These are phyloP conservation scores for Deinandra increscens DNA, from an alignment of 129 eudicot species.

Conservation along the genomic window DNA sequence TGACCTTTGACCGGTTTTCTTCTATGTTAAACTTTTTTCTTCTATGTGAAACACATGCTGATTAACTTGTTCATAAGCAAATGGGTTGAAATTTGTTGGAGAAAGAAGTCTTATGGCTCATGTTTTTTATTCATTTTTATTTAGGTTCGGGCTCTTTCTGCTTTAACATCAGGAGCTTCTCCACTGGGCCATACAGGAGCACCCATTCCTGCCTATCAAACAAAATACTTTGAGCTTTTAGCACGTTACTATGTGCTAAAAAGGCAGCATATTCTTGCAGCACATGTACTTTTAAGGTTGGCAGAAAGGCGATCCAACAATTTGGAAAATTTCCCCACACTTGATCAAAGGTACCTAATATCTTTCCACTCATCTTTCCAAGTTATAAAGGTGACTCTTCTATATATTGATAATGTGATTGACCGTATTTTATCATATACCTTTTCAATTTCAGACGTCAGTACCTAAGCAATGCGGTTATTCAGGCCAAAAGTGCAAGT, in stretches of 20 bases:
- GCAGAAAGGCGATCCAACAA: slow-evolving; percentile 80
- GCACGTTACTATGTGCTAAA: slow-evolving; percentile 91
- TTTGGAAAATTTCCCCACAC: slow-evolving; percentile 54
- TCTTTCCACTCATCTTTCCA: slow-evolving; percentile 1
- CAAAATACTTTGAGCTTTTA: slow-evolving; percentile 87
- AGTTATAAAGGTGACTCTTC: not conserved
- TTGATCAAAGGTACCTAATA: slow-evolving; percentile 67
- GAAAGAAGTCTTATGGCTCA: slow-evolving; percentile 1
- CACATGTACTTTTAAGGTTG: slow-evolving; percentile 75
- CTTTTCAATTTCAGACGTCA: slow-evolving; percentile 65
- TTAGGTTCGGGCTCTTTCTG: slow-evolving; percentile 49
- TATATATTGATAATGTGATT: not conserved
- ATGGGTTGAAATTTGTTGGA: not conserved
- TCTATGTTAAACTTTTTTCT: not conserved
- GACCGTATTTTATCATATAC: not conserved
- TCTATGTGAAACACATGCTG: not conserved
- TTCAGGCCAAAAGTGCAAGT: slow-evolving; percentile 93
- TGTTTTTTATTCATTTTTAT: not conserved
- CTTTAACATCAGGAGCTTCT: slow-evolving; percentile 42
- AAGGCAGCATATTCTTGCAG: slow-evolving; percentile 93
- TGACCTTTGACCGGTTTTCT: not conserved
- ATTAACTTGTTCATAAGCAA: not conserved
- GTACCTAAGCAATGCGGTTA: slow-evolving; percentile 87
- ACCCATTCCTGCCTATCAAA: slow-evolving; percentile 51
- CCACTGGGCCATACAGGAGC: slow-evolving; percentile 52